Percentiles rank a stretch among this genome's conserved stretches.
These are phyloP conservation scores for Actinidia chinensis DNA, from an alignment of 179 eudicot species.

Conservation along the genomic window DNA sequence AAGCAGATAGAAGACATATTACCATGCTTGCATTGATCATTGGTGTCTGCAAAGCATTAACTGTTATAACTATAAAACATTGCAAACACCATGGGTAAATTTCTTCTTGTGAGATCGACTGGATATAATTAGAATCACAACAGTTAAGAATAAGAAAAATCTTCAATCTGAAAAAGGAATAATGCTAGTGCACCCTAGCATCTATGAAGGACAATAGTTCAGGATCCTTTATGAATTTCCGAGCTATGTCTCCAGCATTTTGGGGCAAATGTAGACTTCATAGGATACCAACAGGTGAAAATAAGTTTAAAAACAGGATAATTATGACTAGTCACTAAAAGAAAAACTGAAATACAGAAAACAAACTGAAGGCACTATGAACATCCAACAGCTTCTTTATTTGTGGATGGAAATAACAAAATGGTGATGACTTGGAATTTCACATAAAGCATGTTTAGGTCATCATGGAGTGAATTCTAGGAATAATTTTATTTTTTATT, in stretches of 20 bases:
- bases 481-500: too few relatives aligned
- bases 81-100: conserved; percentile 34
- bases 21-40: conserved; percentile 99
- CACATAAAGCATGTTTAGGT: too few relatives aligned
- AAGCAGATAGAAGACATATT: conserved; percentile 31
- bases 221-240: conserved; percentile 80
- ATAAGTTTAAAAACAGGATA: conserved; percentile 3
- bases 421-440: too few relatives aligned
- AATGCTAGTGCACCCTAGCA: conserved; percentile 66
- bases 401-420: too few relatives aligned
- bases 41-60: conserved; percentile 89
- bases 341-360: neutral
- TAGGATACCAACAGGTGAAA: conserved; percentile 24
- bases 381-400: too few relatives aligned
- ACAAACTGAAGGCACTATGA: neutral
- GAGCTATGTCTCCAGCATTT: conserved; percentile 95
- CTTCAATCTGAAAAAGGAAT: neutral
- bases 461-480: too few relatives aligned
- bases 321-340: neutral
- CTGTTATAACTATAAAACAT: conserved; percentile 99
- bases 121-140: neutral
- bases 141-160: conserved; percentile 1
- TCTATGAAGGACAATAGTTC: conserved; percentile 82
- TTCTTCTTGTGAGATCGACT: conserved; percentile 10
- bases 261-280: conserved; percentile 95